Base-by-base conservation (phyloP, 306 rosid genomes). In the Lupinus albus region DNA sequence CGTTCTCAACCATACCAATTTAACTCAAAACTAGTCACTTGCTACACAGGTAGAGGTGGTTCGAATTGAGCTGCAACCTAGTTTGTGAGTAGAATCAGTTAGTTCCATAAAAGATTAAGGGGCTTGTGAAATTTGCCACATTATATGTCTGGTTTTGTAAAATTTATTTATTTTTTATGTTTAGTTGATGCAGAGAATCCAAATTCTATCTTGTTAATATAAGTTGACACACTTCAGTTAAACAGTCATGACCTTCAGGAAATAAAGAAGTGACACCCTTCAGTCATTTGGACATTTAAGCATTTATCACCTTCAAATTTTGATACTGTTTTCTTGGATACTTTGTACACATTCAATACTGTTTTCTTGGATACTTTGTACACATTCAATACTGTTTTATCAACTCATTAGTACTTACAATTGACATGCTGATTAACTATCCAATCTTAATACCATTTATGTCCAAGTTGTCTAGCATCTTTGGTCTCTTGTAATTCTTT, bases 401-500 rank as follows among this genome's bases (percentile, higher is more conserved):
- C 15, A 11, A 15, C 0, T 48, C 7, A 6, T n/a, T 30, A 5
- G n/a, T 75, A 20, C 25, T 20, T 20, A 41, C 59, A 49, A 53
- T 62, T 11, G 38, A 62, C 6, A 52, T 11, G 32, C 11, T 44
- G 15, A 71, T 81, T 42, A 30, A 30, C 35, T 30, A 75, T 69
- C 86, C 82, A 47, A 91, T 71, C 39, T 33, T 59, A 4, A 88
- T 70, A 66, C 72, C 83, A 13, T 78, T 58, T 52, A 91, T 84
- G 47, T 79, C 81, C 64, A 78, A 77, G 54, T 72, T 77, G 46
- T 81, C 76, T 61, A 88, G 79, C 84, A 71, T 84, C 11, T 53
- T 76, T 15, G 92, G 92, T 72, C 95, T 91, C 79, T 64, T 74
- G 76, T 88, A 91, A 39, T 76, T 75, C 79, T 81, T 88, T 47